These are phyloP conservation scores for Fusarium sp. DNA, from an alignment of 2,329 filamentous ascomycete genomes.

Conservation along the genomic window DNA sequence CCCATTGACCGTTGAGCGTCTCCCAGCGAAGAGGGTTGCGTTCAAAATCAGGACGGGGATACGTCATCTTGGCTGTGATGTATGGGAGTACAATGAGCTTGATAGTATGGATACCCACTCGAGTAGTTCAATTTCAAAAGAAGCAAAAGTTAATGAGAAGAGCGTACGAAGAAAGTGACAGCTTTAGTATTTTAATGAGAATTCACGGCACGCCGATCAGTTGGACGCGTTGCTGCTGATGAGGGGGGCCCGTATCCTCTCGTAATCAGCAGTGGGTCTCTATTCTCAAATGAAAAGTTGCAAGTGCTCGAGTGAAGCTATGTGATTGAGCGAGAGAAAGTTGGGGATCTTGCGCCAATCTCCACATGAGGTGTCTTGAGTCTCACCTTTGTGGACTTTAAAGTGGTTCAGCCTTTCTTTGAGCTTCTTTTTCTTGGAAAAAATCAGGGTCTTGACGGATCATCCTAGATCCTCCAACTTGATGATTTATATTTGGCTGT, in stretches of 20 bases:
- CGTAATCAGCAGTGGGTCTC: conserved; percentile 42
- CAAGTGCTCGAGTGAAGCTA: conserved; percentile 7
- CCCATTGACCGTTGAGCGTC: conserved; percentile 75
- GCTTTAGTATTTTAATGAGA: conserved; percentile 19
- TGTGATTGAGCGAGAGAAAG: conserved; percentile 36
- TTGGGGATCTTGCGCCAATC: conserved; percentile 34
- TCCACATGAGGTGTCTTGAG: conserved; percentile 33
- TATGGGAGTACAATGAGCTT: not conserved
- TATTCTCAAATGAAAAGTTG: conserved; percentile 27
- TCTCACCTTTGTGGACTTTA: conserved; percentile 29
- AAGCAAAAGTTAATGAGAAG: not conserved
- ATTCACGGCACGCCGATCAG: conserved; percentile 32
- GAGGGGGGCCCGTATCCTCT: conserved; percentile 31
- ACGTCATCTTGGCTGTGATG: conserved; percentile 53
- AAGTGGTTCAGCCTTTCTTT: conserved; percentile 39
- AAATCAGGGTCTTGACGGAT: conserved; percentile 17
- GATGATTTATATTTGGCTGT: too few relatives aligned
- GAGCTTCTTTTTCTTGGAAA: conserved; percentile 19
- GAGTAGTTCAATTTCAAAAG: conserved; percentile 8
- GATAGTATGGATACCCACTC: not conserved
- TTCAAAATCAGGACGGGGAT: conserved; percentile 77
- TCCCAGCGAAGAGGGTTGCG: conserved; percentile 70
- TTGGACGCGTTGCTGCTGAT: conserved; percentile 17
- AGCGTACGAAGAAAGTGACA: conserved; percentile 7
- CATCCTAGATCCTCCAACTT: not conserved